Base-by-base conservation (phyloP, 1,284 basidiomycete species). In the Irpex sp. region DNA sequence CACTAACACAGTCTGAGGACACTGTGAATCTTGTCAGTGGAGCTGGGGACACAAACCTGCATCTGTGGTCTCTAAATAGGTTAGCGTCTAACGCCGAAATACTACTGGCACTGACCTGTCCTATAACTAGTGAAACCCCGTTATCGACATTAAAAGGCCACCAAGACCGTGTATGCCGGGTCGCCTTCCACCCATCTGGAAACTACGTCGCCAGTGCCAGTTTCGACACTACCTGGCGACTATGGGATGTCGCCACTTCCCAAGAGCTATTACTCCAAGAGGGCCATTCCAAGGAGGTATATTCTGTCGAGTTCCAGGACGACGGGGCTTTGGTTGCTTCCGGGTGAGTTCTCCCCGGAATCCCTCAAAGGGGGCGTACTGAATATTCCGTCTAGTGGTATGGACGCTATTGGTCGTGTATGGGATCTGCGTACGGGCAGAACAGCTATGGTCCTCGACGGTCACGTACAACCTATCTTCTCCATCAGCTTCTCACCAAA, bases 401-500 rank as follows among this genome's bases (percentile, higher is more conserved):
- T 99, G 33, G 97, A 99, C 72, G 95, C 95, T 0, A 95, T 99
- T 68, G 97, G 95, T 0, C 89, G 97, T 31, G 91, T 98, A 0
- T 99, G 97, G 97, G 97, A 99, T 76, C 72, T 96, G 33, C 85
- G 97, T 55, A 97, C 96, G 5, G 97, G 97, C 0, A 83, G 94
- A 70, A 97, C 97, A 1, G 95, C 95, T 0, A 98, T 99, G 96
- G 94, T 99, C 1, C 85, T 99, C 17, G 97, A 98, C 68, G 97
- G 97, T 0, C 97, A 99, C 69, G 93, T 96, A 2, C 90, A 97
- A 75, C 91, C 95, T 66, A 96, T 99, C 65, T 91, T 95, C 63
- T 81, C 92, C 1, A 91, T 98, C 70, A 90, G 89, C 64, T 99
- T 98, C 76, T 95, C 95, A 19, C 95, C 97, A 5, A 99, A 97